A percentile compares a stretch with the other conserved stretches of the same genome.
Evolutionary conservation across 106 monocot genomes (phyloP).

Genomic region (Platanthera zijinensis): DNA sequence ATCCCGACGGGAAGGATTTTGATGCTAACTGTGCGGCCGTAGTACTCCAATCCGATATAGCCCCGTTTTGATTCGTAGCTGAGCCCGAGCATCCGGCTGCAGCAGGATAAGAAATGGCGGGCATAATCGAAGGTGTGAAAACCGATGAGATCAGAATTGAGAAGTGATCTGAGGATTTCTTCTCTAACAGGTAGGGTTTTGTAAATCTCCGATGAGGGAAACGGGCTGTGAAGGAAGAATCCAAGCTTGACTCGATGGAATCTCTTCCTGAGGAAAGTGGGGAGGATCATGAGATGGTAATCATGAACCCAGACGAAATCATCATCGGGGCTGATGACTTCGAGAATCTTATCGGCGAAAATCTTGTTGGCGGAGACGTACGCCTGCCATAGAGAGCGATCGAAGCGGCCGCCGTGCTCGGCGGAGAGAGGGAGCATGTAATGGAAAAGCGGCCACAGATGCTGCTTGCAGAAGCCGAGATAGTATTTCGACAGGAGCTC

Average conservation of each 20-base stretch:
- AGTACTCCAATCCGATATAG: constrained; percentile 55
- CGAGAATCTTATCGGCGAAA: constrained; percentile 45
- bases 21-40: constrained; percentile 39
- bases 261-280: constrained; percentile 47
- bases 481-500: constrained; percentile 36
- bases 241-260: constrained; percentile 49
- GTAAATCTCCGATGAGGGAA: constrained; percentile 55
- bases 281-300: constrained; percentile 49
- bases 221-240: constrained; percentile 53
- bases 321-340: constrained; percentile 51
- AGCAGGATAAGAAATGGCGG: constrained; percentile 53
- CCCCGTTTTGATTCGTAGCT: constrained; percentile 42
- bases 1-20: constrained; percentile 62
- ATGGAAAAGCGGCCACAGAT: constrained; percentile 49
- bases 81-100: constrained; percentile 45
- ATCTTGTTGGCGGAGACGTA: constrained; percentile 57
- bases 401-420: constrained; percentile 39
- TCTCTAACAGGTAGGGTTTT: constrained; percentile 37
- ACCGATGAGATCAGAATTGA: constrained; percentile 46
- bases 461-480: constrained; percentile 56
- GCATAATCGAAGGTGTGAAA: constrained; percentile 68
- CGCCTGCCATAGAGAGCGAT: constrained; percentile 45
- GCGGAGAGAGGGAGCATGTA: constrained; percentile 41
- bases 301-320: constrained; percentile 62
- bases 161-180: constrained; percentile 36